Conservation (phyloP, 1,284 basidiomycete genomes). For the Cryptococcus sp. region DNA sequence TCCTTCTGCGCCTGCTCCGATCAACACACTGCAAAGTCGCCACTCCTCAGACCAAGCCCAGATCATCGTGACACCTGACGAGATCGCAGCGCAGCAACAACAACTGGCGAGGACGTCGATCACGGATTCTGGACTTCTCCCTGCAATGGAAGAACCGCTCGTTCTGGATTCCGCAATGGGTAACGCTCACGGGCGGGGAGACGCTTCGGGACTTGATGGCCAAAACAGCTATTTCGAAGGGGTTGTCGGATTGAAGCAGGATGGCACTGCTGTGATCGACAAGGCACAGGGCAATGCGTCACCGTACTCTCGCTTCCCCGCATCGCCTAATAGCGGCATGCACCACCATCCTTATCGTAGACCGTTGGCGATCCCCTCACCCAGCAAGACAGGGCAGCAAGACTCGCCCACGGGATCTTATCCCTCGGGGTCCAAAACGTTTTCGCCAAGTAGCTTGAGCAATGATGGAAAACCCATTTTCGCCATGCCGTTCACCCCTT, state of each 20-base stretch:
- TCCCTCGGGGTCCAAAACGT: conserved; percentile 1
- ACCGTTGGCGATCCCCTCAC: conserved; percentile 12
- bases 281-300: conserved; percentile 18
- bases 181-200: conserved; percentile 5
- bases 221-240: conserved; percentile 40
- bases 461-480: conserved; percentile 41
- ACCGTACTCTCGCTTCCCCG: conserved; percentile 31
- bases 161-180: conserved; percentile 27
- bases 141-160: conserved; percentile 17
- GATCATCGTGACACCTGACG: conserved; percentile 46
- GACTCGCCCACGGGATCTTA: conserved; percentile 20
- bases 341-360: conserved; percentile 40
- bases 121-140: conserved; percentile 7
- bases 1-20: conserved; percentile 38
- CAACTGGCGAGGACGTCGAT: conserved; percentile 14
- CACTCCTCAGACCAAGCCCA: conserved; percentile 39
- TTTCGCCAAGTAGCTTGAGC: conserved; percentile 18
- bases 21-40: conserved; percentile 35
- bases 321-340: conserved; percentile 23
- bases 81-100: conserved; percentile 25
- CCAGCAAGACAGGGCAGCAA: conserved; percentile 14
- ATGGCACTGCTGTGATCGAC: conserved; percentile 29
- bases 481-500: conserved; percentile 35
- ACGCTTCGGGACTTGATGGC: conserved; percentile 19
- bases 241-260: conserved; percentile 30